These are phyloP conservation scores for Vitis hybrid DNA, from an alignment of 177 flowering plant species.

Conservation along the genomic window DNA sequence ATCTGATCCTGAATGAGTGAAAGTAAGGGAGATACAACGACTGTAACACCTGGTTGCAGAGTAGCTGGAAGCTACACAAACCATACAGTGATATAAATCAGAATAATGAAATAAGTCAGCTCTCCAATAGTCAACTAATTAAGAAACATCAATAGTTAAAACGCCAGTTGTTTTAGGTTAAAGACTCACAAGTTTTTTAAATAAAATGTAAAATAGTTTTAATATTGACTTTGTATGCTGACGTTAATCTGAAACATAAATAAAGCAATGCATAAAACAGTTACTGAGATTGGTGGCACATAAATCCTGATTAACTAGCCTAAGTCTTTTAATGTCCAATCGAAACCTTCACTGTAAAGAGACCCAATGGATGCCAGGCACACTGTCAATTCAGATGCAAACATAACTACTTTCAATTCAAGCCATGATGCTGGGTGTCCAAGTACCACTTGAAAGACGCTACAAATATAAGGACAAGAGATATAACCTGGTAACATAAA, in stretches of 20 bases:
- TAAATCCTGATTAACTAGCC: no score
- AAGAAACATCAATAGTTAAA: not conserved
- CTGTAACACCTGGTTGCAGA: constrained; percentile 76
- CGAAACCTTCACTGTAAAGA: no score
- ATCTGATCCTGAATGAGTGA: constrained; percentile 98
- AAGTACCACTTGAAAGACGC: not conserved
- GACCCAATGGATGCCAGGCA: not conserved
- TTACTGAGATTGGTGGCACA: no score
- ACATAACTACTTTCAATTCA: not conserved
- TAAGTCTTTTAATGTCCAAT: no score
- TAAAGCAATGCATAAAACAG: no score
- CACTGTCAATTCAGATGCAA: not conserved
- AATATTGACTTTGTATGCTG: no score
- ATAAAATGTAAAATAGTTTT: no score
- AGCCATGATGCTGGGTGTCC: not conserved
- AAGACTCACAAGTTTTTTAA: no score
- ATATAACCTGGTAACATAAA: constrained; percentile 87
- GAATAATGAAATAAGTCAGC: not conserved
- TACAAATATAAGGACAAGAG: not conserved
- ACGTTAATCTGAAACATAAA: no score
- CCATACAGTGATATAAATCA: constrained; percentile 5
- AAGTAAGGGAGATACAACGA: constrained; percentile 85
- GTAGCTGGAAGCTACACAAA: constrained; percentile 88
- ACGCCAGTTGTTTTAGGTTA: no score
- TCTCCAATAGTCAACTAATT: not conserved